Conservation (phyloP, 345 rosid genomes). For the Hibiscus trionum region DNA sequence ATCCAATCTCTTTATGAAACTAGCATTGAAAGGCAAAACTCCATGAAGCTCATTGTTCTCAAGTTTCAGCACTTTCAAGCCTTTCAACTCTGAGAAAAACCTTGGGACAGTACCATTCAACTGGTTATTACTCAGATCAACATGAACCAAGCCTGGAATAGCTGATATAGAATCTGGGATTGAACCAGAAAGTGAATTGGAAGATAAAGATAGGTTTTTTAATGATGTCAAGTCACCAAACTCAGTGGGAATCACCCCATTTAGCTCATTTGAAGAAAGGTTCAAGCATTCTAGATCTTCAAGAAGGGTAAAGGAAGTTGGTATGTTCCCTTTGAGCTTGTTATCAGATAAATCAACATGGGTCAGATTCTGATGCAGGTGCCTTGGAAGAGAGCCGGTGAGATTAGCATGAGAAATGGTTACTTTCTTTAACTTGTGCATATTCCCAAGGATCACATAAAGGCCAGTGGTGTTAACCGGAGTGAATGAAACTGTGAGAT, state of each 20-base stretch:
- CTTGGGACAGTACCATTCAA: conserved; percentile 79
- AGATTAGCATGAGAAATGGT: conserved; percentile 62
- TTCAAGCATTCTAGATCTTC: conserved; percentile 52
- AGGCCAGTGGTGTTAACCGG: conserved; percentile 65
- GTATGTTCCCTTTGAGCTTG: conserved; percentile 54
- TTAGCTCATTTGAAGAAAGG: conserved; percentile 51
- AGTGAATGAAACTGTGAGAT: conserved; percentile 51
- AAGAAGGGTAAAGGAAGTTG: conserved; percentile 58
- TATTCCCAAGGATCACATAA: conserved; percentile 62
- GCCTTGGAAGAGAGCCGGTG: conserved; percentile 55
- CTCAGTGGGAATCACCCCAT: conserved; percentile 56
- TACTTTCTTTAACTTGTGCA: conserved; percentile 46
- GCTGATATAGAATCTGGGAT: conserved; percentile 74
- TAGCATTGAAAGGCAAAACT: conserved; percentile 70
- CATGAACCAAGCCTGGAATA: conserved; percentile 53
- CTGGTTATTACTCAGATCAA: conserved; percentile 86
- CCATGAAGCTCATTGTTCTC: conserved; percentile 71
- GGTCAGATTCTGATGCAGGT: conserved; percentile 44
- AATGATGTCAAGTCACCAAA: conserved; percentile 63
- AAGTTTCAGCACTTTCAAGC: conserved; percentile 59
- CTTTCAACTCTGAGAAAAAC: conserved; percentile 59
- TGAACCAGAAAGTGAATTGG: conserved; percentile 78
- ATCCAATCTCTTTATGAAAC: conserved; percentile 47
- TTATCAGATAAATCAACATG: conserved; percentile 76
- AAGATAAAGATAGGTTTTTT: conserved; percentile 52